These are phyloP conservation scores for Fistulifera solaris DNA, from an alignment of 108 stramenopile species.

Conservation along the genomic window DNA sequence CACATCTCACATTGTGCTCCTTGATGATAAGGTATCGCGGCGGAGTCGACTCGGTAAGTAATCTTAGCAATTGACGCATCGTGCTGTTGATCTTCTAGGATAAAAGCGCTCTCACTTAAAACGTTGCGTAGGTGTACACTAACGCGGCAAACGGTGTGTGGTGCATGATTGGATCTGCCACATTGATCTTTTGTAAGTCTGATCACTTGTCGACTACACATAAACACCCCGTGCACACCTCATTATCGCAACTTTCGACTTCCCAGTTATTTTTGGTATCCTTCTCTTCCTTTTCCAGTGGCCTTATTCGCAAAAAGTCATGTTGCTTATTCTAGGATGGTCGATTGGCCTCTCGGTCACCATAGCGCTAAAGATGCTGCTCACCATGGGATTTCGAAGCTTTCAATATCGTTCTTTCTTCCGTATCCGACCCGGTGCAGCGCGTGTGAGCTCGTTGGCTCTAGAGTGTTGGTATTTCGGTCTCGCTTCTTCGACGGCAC, in stretches of 20 bases:
- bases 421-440: conserved; percentile 11
- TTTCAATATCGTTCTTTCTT: conserved; percentile 19
- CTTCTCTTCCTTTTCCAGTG: conserved; percentile 24
- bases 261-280: conserved; percentile 8
- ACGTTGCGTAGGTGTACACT: conserved; percentile 18
- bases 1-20: not conserved
- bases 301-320: conserved; percentile 11
- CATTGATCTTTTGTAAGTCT: conserved; percentile 1
- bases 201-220: no score
- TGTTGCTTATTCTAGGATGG: conserved; percentile 18
- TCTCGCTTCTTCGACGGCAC: no score
- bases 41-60: conserved; percentile 1
- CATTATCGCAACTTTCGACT: no score
- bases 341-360: conserved; percentile 22
- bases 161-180: conserved; percentile 15
- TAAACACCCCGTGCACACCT: no score
- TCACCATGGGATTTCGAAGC: conserved; percentile 18
- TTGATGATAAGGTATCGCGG: conserved; percentile 6
- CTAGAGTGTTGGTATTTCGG: conserved; percentile 33
- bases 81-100: no score
- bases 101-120: no score
- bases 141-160: conserved; percentile 20
- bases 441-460: conserved; percentile 13
- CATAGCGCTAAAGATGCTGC: conserved; percentile 19
- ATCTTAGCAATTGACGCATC: conserved; percentile 2